These are phyloP conservation scores for Alternaria sp. DNA, from an alignment of 2,329 filamentous ascomycete genomes.

Conservation along the genomic window DNA sequence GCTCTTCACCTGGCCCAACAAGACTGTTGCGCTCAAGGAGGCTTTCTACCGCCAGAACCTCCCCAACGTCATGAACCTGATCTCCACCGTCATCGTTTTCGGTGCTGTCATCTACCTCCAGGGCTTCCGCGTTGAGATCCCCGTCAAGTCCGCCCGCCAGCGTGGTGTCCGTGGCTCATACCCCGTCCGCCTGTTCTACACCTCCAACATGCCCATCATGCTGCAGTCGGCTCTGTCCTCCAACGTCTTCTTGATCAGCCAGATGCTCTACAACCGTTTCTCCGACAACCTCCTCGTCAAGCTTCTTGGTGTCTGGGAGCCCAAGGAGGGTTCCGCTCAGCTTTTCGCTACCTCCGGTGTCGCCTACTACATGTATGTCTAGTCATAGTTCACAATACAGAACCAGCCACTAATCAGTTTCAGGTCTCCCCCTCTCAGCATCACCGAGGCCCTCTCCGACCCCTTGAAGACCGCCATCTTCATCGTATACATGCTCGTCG, in stretches of 20 bases:
- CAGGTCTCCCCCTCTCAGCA: slow-evolving; percentile 87
- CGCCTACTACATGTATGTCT: slow-evolving; percentile 87
- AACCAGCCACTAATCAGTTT: slow-evolving; percentile 18
- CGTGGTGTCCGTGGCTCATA: slow-evolving; percentile 98
- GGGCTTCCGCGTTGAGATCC: slow-evolving; percentile 99
- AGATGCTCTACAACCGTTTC: slow-evolving; percentile 99
- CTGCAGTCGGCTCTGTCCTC: slow-evolving; percentile 97
- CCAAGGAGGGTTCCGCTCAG: slow-evolving; percentile 93
- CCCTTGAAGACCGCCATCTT: slow-evolving; percentile 96
- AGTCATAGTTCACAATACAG: background rate
- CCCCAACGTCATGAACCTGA: slow-evolving; percentile 98
- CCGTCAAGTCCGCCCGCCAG: slow-evolving; percentile 98
- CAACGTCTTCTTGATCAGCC: slow-evolving; percentile 98
- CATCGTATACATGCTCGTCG: slow-evolving; percentile 96
- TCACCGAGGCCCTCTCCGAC: slow-evolving; percentile 95
- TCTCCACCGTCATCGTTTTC: slow-evolving; percentile 92
- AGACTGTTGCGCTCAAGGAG: slow-evolving; percentile 97
- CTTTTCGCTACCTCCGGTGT: slow-evolving; percentile 92
- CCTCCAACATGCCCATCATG: slow-evolving; percentile 99
- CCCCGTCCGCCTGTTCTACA: slow-evolving; percentile 99
- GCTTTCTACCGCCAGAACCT: slow-evolving; percentile 99
- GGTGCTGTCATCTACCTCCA: slow-evolving; percentile 98
- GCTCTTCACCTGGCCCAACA: slow-evolving; percentile 98
- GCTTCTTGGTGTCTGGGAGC: slow-evolving; percentile 98
- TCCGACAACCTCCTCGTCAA: slow-evolving; percentile 98